phyloP scores from a whole-genome alignment of 2,329 filamentous ascomycete genomes.

The Phyllosticta capitalensis region DNA sequence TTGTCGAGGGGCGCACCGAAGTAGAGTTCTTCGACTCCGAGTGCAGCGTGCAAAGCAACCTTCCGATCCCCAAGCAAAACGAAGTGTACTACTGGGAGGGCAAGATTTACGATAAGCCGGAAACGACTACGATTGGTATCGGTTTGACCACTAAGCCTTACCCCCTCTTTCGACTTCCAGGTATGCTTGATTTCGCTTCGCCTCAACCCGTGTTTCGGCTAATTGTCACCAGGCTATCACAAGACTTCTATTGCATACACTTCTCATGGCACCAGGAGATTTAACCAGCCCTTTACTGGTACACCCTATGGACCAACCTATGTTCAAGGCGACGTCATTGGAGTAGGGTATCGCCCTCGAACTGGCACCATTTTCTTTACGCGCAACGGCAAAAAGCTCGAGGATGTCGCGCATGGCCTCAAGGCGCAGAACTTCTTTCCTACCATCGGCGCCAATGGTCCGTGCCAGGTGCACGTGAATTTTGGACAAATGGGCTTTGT shows the following conservation, averaged over 20 bases:
- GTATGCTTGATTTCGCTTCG: conserved; percentile 41
- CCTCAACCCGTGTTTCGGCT: conserved; percentile 11
- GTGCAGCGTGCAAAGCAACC: conserved; percentile 92
- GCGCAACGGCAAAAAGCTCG: conserved; percentile 92
- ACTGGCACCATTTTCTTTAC: conserved; percentile 97
- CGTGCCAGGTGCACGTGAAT: conserved; percentile 88
- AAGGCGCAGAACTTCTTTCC: conserved; percentile 97
- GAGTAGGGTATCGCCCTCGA: conserved; percentile 86
- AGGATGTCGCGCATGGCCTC: conserved; percentile 85
- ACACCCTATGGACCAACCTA: conserved; percentile 74
- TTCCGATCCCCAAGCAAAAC: conserved; percentile 96
- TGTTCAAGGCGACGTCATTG: conserved; percentile 90
- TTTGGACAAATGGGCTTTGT: conserved; percentile 97
- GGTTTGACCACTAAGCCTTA: conserved; percentile 97
- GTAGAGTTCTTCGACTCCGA: conserved; percentile 99
- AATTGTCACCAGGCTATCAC: conserved; percentile 59
- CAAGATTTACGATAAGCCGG: conserved; percentile 96
- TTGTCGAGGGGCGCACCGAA: conserved; percentile 90
- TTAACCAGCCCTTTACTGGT: conserved; percentile 82
- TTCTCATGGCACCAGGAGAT: conserved; percentile 75
- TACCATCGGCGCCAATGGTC: conserved; percentile 90
- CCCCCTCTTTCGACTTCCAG: conserved; percentile 84
- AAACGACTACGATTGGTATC: conserved; percentile 75
- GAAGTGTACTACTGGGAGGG: conserved; percentile 99
- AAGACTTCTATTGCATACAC: conserved; percentile 88